A percentile compares a stretch with the other conserved stretches of the same genome.
Evolutionary conservation across 2,329 filamentous ascomycete species (phyloP).

Genomic region (Microdochium nivale): DNA sequence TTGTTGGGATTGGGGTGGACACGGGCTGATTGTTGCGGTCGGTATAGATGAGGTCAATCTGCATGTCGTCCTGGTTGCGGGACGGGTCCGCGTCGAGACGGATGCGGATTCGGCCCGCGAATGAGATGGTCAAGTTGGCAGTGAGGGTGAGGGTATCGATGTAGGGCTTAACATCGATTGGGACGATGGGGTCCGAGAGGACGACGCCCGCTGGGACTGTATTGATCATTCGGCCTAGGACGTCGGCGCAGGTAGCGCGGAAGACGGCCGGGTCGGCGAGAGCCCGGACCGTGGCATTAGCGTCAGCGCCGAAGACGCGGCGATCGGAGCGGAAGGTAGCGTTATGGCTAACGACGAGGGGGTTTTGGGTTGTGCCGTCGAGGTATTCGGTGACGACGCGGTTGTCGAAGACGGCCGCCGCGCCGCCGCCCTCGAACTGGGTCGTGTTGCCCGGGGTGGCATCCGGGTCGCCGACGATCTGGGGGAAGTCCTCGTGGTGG

Average conservation of each 20-base stretch:
- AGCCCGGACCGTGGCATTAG: constrained; percentile 31
- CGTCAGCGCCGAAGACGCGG: constrained; percentile 33
- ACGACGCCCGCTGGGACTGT: constrained; percentile 20
- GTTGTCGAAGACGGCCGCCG: constrained; percentile 28
- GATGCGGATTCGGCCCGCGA: constrained; percentile 18
- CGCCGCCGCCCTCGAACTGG: constrained; percentile 19
- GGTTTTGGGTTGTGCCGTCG: constrained; percentile 29
- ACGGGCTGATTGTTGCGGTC: constrained; percentile 7
- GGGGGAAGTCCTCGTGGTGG: constrained; percentile 30
- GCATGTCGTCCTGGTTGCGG: constrained; percentile 12
- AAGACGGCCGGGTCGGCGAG: constrained; percentile 28
- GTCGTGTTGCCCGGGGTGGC: constrained; percentile 24
- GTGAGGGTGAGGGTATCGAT: constrained; percentile 16
- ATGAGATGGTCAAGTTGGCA: constrained; percentile 12
- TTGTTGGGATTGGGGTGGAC: constrained; percentile 3
- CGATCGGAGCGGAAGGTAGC: constrained; percentile 29
- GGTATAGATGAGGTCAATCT: constrained; percentile 10
- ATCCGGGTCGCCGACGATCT: constrained; percentile 22
- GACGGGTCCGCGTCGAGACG: constrained; percentile 6
- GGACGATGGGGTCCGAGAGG: constrained; percentile 17
- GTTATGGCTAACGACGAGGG: constrained; percentile 30
- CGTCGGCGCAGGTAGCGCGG: constrained; percentile 18
- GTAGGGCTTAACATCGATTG: constrained; percentile 23
- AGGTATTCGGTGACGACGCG: constrained; percentile 33
- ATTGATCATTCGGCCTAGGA: constrained; percentile 26